A percentile compares a stretch with the other conserved stretches of the same genome.
Conservation (phyloP, 768 basidiomycete species). For the Collybia sp. region DNA sequence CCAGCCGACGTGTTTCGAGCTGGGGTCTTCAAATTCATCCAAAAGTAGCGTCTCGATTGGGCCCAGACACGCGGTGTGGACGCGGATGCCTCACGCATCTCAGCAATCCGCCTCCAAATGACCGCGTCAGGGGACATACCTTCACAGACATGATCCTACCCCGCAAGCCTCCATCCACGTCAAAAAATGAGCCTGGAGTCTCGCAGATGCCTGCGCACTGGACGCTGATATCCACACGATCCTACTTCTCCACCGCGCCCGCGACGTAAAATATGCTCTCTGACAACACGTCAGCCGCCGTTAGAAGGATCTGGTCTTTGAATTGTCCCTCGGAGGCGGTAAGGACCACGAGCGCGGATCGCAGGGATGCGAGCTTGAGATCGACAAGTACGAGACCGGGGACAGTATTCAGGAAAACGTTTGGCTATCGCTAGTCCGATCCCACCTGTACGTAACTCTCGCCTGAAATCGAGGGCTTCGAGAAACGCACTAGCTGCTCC, state of each 20-base stretch:
- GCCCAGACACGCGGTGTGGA: slow-evolving; percentile 12
- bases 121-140: no score
- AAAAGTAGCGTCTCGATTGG: slow-evolving; percentile 11
- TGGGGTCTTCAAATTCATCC: slow-evolving; percentile 2
- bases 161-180: slow-evolving; percentile 4
- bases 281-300: neutral
- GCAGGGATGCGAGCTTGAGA: neutral
- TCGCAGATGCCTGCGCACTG: slow-evolving; percentile 6
- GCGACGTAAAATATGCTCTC: slow-evolving; percentile 3
- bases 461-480: neutral
- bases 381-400: slow-evolving; percentile 7
- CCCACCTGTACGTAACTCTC: neutral
- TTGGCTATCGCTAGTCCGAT: slow-evolving; percentile 3
- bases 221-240: slow-evolving; percentile 7
- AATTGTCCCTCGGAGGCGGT: neutral
- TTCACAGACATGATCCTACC: slow-evolving; percentile 10
- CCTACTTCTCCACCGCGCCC: slow-evolving; percentile 6
- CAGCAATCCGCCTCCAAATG: no score
- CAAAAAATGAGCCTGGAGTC: slow-evolving; percentile 3
- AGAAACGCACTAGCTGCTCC: neutral
- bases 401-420: neutral
- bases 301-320: neutral
- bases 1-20: slow-evolving; percentile 2
- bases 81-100: slow-evolving; percentile 6
- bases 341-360: neutral